Conservation (phyloP, 2,329 filamentous ascomycete genomes). For the Paracoccidioides brasiliensis region DNA sequence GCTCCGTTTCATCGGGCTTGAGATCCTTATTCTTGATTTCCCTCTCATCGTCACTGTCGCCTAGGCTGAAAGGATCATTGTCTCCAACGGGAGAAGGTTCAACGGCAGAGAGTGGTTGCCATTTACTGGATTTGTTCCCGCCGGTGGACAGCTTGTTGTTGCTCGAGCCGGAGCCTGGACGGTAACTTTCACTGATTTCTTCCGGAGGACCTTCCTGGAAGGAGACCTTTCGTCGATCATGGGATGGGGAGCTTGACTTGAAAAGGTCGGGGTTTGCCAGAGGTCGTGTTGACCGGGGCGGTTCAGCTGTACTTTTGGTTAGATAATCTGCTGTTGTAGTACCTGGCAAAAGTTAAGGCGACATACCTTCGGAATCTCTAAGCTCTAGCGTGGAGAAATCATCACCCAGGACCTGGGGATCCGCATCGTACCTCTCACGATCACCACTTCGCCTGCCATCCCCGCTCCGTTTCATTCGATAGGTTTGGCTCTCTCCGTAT, state of each 20-base stretch:
- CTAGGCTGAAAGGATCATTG: conserved; percentile 91
- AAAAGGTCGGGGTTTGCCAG: conserved; percentile 68
- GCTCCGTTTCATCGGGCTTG: conserved; percentile 43
- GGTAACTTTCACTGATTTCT: conserved; percentile 65
- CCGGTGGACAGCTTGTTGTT: conserved; percentile 26
- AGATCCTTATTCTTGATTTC: conserved; percentile 47
- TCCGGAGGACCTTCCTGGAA: conserved; percentile 56
- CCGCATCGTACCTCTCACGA: conserved; percentile 85
- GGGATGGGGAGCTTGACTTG: conserved; percentile 51
- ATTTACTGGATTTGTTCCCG: conserved; percentile 69
- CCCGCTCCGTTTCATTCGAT: conserved; percentile 45
- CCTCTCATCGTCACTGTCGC: conserved; percentile 88
- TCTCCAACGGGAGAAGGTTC: conserved; percentile 75
- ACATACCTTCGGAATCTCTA: conserved; percentile 45
- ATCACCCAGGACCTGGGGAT: conserved; percentile 78
- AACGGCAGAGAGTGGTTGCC: conserved; percentile 82
- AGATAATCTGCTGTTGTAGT: background rate
- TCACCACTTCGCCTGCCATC: conserved; percentile 68
- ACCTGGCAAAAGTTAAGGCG: background rate
- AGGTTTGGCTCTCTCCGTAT: conserved; percentile 24
- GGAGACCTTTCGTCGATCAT: conserved; percentile 39
- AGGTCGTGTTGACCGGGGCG: conserved; percentile 47
- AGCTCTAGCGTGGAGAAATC: conserved; percentile 63
- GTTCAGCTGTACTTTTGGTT: conserved; percentile 32
- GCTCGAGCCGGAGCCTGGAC: conserved; percentile 45